Evolutionary conservation across 1,284 basidiomycete genomes (phyloP).

Genomic region (Pseudozyma sp.): DNA sequence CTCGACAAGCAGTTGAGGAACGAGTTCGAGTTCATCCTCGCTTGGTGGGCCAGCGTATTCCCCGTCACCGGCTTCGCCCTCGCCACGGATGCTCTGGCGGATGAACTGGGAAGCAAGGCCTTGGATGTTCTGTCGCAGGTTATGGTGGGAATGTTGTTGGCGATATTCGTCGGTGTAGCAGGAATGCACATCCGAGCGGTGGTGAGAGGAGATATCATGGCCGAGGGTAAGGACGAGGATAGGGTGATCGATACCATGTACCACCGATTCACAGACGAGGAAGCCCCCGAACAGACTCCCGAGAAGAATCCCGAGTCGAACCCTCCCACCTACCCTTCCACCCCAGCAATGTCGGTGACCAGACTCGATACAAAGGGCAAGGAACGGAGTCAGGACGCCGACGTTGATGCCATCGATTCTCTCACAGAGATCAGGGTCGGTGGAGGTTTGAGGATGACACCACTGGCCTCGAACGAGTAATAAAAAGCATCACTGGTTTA

Average conservation of each 20-base stretch:
- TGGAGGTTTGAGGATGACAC: too few species aligned
- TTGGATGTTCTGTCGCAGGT: constrained; percentile 13
- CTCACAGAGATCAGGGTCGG: not conserved
- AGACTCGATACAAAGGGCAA: not conserved
- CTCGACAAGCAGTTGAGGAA: not conserved
- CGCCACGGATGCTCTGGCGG: constrained; percentile 22
- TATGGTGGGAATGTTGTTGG: constrained; percentile 25
- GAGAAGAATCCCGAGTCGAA: constrained; percentile 4
- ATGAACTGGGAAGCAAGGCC: constrained; percentile 8
- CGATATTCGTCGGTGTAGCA: constrained; percentile 13
- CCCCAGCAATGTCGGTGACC: constrained; percentile 14
- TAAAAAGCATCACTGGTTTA: too few species aligned
- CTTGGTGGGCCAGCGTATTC: constrained; percentile 51
- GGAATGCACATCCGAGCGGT: constrained; percentile 23
- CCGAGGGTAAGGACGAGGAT: constrained; percentile 43
- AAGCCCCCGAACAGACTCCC: not conserved
- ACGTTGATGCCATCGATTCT: constrained; percentile 3
- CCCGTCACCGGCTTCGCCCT: constrained; percentile 34
- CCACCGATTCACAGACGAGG: constrained; percentile 1
- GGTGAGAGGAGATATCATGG: constrained; percentile 14
- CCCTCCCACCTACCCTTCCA: constrained; percentile 26
- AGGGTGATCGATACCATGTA: constrained; percentile 33
- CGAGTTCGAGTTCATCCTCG: constrained; percentile 34
- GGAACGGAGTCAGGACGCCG: not conserved
- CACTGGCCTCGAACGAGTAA: too few species aligned